Base-by-base conservation (phyloP, 805 yeast species). In the Tetrapisispora iriomotensis region DNA sequence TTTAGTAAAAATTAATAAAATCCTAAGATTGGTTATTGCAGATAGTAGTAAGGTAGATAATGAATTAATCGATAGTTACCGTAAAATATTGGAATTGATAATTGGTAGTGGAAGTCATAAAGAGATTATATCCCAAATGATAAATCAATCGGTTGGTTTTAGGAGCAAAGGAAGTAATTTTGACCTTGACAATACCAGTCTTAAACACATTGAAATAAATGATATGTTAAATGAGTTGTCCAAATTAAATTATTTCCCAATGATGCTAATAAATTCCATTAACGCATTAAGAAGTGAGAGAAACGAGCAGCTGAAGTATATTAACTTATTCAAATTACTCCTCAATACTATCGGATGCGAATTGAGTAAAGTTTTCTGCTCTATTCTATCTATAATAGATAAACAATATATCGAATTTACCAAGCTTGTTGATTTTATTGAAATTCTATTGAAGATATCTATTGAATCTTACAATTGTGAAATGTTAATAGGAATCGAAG, bases 391-490 rank as follows among this genome's bases (percentile, higher is more conserved):
- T 12, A 34, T 43, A 6, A 19, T 43, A 17, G 19, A 37, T 15
- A 34, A 36, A 8, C 29, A 39, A 6, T 18, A 17, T 1, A 27
- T 45, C 8, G 35, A 42, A 8, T 34, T 27, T 21, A 12, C 26
- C 13, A 19, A 19, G 4, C 18, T 47, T 7, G 37, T 30, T 15
- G 23, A 34, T 5, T 25, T 31, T 17, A 20, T 47, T 20, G 43
- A 42, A 13, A 15, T 32, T n/a, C 38, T 47, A 10, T 38, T 47
- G 12, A 41, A 42, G 5, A 38, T 42, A 28, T 41, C 49, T 2
- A 36, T 45, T 12, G 49, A 47, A 33, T 39, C 45, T n/a, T 30
- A 39, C 15, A 39, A 45, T 10, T 44, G 46, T 9, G 51, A 47
- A 27, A 47, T 47, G 28, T 37, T 47, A 44, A 45, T 47, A 12